Evolutionary conservation across 306 rosid species (phyloP).

Genomic region (Abrus precatorius): DNA sequence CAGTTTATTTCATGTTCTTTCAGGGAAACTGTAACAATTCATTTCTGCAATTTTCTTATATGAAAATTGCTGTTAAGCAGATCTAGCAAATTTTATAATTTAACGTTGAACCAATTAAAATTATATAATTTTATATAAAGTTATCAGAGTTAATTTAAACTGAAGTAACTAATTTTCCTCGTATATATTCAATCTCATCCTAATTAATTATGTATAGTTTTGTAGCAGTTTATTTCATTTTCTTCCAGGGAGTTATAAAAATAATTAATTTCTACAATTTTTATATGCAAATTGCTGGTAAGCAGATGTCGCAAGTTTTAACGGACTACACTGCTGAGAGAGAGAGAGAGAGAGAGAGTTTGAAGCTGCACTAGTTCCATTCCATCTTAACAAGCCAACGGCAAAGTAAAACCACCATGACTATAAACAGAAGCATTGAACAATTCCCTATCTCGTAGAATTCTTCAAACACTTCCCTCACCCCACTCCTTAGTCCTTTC

Average conservation of each 20-base stretch:
- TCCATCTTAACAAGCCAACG: background rate
- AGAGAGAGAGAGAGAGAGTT: constrained; percentile 3
- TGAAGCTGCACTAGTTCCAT: constrained; percentile 1
- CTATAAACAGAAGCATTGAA: constrained; percentile 51
- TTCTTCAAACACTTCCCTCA: background rate
- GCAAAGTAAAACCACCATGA: constrained; percentile 32
- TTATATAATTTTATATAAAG: too few relatives aligned
- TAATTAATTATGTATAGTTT: too few relatives aligned
- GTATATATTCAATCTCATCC: too few relatives aligned
- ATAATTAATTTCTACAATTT: background rate
- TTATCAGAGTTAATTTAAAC: too few relatives aligned
- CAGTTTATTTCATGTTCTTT: background rate
- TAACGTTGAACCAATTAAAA: too few relatives aligned
- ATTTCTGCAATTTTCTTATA: background rate
- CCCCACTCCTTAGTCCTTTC: background rate
- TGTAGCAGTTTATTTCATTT: too few relatives aligned
- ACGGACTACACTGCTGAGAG: background rate
- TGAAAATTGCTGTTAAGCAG: constrained; percentile 26
- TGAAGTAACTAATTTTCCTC: too few relatives aligned
- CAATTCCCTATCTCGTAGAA: constrained; percentile 25
- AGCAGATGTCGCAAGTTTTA: constrained; percentile 41
- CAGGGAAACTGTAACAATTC: background rate
- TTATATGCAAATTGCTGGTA: constrained; percentile 20
- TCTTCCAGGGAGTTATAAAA: background rate
- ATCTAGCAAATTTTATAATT: constrained; percentile 32